Evolutionary conservation across 805 yeast species (phyloP), one percentile per base, ranked within the genome.

Genomic region (Yarrowia yakushimensis): DNA sequence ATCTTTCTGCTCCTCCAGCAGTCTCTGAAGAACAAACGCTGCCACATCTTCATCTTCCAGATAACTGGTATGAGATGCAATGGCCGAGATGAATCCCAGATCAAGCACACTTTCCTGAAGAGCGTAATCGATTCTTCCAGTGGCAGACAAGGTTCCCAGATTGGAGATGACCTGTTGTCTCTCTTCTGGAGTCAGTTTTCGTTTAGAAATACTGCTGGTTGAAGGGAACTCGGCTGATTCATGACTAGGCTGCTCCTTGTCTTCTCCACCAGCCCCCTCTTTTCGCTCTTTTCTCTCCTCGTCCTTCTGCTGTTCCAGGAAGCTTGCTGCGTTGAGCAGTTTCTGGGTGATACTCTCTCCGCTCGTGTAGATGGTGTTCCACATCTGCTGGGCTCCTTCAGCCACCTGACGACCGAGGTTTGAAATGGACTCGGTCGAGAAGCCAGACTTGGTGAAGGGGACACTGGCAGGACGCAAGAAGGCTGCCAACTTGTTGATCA

Each of bases 31-130:
- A 5, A 93, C 72, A 67, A 93, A 92, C 0, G 86, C 87, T 0
- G 96, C 91, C 36, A 93, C 85, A 69, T 91, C 91, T 57, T 84
- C 80, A 67, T 90, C 96, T 70, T 90, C 96, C 71, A 93, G 86
- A 72, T 93, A 93, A 50, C 90, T 84, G 13, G 89, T 84, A 73
- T 93, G 99, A 0, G 97, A 90, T 63, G 87, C 88, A 3, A 91
- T 76, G 0, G 96, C 94, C 3, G 90, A 82, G 11, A 93, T 78
- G 34, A 90, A 73, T 28, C 96, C 88, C 20, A 91, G 81, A 68
- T 91, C 97, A 69, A 91, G 81, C 22, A 86, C 79, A 10, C 93
- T 89, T 70, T 86, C 87, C 3, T 90, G 90, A 23, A 93, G 75
- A 3, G 86, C 79, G 72, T 88, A 90, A 72, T 93, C 99, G 1